Evolutionary conservation across 2,329 filamentous ascomycete genomes (phyloP).

Genomic region (Fusarium sulawesiense): DNA sequence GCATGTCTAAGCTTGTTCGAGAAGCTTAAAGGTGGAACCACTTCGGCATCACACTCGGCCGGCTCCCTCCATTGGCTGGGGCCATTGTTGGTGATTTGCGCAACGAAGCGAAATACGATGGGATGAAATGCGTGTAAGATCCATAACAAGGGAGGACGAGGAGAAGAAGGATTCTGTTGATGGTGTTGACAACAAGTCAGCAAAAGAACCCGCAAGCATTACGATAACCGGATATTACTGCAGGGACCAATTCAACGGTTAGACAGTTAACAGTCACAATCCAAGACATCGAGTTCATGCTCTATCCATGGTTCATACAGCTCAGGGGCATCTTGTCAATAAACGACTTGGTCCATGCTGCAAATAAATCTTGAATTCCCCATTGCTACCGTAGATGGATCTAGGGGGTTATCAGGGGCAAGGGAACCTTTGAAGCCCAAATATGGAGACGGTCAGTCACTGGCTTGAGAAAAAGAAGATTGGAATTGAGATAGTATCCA

Average conservation of each 20-base stretch:
- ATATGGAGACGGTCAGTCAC: constrained; percentile 18
- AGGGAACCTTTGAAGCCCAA: constrained; percentile 38
- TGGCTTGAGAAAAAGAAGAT: neutral
- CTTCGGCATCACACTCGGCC: constrained; percentile 33
- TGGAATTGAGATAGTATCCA: constrained; percentile 8
- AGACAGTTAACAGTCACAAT: neutral
- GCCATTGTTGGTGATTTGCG: constrained; percentile 3
- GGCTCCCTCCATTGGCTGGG: constrained; percentile 20
- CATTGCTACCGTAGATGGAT: constrained; percentile 12
- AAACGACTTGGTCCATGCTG: constrained; percentile 17
- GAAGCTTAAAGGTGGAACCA: constrained; percentile 14
- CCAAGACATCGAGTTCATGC: neutral
- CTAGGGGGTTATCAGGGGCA: constrained; percentile 25
- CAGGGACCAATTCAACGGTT: neutral
- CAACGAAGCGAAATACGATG: neutral
- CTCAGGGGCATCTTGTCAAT: constrained; percentile 16
- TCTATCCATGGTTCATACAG: neutral
- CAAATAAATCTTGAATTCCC: constrained; percentile 2
- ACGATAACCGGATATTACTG: neutral
- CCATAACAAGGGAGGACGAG: too few relatives aligned
- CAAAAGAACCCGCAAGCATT: neutral
- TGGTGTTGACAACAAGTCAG: neutral
- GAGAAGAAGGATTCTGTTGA: neutral
- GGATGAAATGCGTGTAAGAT: constrained; percentile 1
- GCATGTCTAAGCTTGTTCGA: constrained; percentile 34